phyloP scores from a whole-genome alignment of 352 stramenopile genomes.

The Pythium utonaiense region DNA sequence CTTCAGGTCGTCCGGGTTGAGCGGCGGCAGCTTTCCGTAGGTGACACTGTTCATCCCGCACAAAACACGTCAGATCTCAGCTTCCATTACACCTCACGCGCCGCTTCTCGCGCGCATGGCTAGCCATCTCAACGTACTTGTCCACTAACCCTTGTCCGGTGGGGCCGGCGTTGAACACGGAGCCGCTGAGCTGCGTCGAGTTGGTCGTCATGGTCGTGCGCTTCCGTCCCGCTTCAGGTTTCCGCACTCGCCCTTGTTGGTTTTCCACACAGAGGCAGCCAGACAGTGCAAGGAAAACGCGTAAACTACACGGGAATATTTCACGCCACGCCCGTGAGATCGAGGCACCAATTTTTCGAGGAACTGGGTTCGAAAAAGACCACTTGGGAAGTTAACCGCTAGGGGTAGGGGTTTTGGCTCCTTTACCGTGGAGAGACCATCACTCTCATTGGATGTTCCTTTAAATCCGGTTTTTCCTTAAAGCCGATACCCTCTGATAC shows the following conservation, averaged over 20 bases:
- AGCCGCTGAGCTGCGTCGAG: slow-evolving; percentile 35
- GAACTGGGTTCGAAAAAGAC: background rate
- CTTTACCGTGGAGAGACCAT: background rate
- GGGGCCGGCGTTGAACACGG: slow-evolving; percentile 59
- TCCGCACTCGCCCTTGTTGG: slow-evolving; percentile 1
- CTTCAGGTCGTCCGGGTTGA: slow-evolving; percentile 87
- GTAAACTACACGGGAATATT: background rate
- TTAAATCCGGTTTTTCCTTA: background rate
- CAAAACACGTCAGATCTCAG: slow-evolving; percentile 1
- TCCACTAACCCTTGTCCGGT: slow-evolving; percentile 55
- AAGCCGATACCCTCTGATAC: background rate
- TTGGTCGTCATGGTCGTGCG: slow-evolving; percentile 18
- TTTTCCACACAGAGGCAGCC: no score
- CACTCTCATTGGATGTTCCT: background rate
- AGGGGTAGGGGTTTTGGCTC: background rate
- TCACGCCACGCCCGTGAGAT: background rate
- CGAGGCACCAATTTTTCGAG: background rate
- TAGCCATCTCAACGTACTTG: slow-evolving; percentile 26
- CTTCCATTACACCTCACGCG: background rate
- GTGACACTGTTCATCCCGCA: slow-evolving; percentile 36
- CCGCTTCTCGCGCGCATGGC: background rate
- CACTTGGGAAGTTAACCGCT: no score
- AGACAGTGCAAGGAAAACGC: background rate
- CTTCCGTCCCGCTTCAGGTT: background rate
- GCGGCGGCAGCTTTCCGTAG: slow-evolving; percentile 74